Percentiles rank a stretch among this genome's conserved stretches.
These are phyloP conservation scores for Saccharomycodes ludwigii DNA, from an alignment of 805 yeast genomes.

Conservation along the genomic window DNA sequence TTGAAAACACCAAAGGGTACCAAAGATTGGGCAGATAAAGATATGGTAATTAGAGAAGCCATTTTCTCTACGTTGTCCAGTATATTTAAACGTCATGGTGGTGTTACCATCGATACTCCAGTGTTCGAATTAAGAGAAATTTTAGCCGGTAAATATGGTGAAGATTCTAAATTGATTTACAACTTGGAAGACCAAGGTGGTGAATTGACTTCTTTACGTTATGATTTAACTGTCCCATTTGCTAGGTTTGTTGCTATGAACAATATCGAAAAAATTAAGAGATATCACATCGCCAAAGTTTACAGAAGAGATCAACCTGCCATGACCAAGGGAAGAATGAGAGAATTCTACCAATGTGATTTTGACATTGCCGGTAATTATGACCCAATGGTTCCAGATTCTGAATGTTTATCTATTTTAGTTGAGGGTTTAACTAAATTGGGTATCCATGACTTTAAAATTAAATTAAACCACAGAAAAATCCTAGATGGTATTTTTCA, in stretches of 20 bases:
- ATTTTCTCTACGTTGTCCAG: slow-evolving; percentile 61
- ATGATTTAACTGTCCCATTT: slow-evolving; percentile 96
- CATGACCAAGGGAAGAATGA: slow-evolving; percentile 99
- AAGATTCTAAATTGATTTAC: slow-evolving; percentile 92
- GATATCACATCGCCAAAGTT: slow-evolving; percentile 96
- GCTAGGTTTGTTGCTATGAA: slow-evolving; percentile 97
- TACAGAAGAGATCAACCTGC: slow-evolving; percentile 99
- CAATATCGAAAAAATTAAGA: slow-evolving; percentile 75
- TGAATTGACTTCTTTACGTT: slow-evolving; percentile 86
- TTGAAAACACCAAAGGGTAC: slow-evolving; percentile 95
- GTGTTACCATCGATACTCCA: slow-evolving; percentile 96
- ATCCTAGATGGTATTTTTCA: slow-evolving; percentile 91
- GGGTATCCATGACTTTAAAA: slow-evolving; percentile 80
- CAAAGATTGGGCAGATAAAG: slow-evolving; percentile 97
- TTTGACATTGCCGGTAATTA: slow-evolving; percentile 91
- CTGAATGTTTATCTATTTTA: slow-evolving; percentile 70
- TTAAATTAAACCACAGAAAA: slow-evolving; percentile 91
- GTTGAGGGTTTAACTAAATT: slow-evolving; percentile 77
- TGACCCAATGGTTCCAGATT: slow-evolving; percentile 93
- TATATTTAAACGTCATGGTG: slow-evolving; percentile 91
- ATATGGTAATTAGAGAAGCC: slow-evolving; percentile 89
- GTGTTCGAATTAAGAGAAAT: slow-evolving; percentile 95
- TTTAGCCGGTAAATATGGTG: slow-evolving; percentile 95
- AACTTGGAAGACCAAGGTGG: slow-evolving; percentile 99
- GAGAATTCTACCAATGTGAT: slow-evolving; percentile 99